Base-by-base conservation (phyloP, 2,329 filamentous ascomycete genomes). In the Trichoderma sp. region DNA sequence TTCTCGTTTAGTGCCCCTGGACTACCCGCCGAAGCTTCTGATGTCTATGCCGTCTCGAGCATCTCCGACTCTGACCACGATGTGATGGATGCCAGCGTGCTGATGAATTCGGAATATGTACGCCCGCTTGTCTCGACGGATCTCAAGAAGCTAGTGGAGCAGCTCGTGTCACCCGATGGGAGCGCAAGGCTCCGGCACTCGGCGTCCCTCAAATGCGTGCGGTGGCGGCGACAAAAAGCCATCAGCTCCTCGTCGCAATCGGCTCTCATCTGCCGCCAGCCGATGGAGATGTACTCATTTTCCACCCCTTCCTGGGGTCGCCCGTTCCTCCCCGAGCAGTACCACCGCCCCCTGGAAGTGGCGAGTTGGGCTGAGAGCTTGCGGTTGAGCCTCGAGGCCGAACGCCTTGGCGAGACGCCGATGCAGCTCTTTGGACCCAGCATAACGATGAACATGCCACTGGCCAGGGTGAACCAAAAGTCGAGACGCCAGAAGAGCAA, bases 81-180 rank as follows among this genome's bases (percentile, higher is more conserved):
- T 45, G 87, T 84, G 50, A 96, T 98, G 89, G 94, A 98, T 74
- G 94, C 93, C 19, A 97, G 92, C 72, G 81, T 96, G 0, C 83
- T 98, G 19, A 98, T 98, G 94, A 93, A 89, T 64, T 89, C 93
- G 1, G 91, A 95, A 71, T 98, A 97, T 73, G 81, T 95, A 15
- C 89, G 92, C 67, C 94, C 94, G 1, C 81, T 97, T 5, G 78
- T 91, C 3, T 78, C 85, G 0, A 95, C 92, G 9, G 93, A 98
- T 48, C 84, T 98, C 2, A 72, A 76, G 5, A 76, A 79, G 9
- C 81, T 98, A 1, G 85, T 96, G n/a, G 80, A 87, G 9, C 85
- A 86, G 19, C 79, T 97, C 0, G 93, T 98, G 71, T 89, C 92
- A 52, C 83, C 85, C 4, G 88, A 94, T 52, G 93, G 90, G 43